These are phyloP conservation scores for Dipteronia sinensis DNA, from an alignment of 345 rosid species.

Conservation along the genomic window DNA sequence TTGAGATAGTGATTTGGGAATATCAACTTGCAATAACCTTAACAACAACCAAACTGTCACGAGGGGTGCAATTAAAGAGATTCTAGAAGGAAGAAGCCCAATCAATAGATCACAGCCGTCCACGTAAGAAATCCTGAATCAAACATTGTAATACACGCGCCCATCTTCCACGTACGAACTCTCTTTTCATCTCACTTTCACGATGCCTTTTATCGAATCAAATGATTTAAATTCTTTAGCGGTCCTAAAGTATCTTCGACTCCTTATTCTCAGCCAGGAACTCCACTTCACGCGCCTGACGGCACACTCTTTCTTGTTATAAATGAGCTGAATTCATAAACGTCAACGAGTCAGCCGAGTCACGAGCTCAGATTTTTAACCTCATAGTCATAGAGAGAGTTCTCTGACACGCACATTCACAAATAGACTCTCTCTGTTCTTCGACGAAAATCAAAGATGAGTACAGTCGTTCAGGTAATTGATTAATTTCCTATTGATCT, in stretches of 20 bases:
- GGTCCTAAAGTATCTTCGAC: background rate
- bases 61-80: too few relatives aligned
- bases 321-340: background rate
- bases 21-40: too few relatives aligned
- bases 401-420: background rate
- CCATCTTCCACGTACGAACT: background rate
- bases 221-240: background rate
- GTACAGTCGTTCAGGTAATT: constrained; percentile 63
- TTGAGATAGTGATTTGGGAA: too few relatives aligned
- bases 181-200: background rate
- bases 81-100: too few relatives aligned
- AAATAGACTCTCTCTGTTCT: constrained; percentile 9
- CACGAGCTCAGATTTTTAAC: background rate
- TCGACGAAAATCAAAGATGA: constrained; percentile 40
- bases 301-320: background rate
- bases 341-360: background rate
- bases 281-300: background rate
- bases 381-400: background rate
- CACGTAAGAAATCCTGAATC: background rate
- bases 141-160: background rate
- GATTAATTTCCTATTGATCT: background rate
- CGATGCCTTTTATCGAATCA: background rate
- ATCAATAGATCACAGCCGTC: background rate
- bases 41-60: too few relatives aligned
- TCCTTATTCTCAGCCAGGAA: background rate